A percentile compares a stretch with the other conserved stretches of the same genome.
These are phyloP conservation scores for Lasiosphaeriaceae sp. DNA, from an alignment of 495 filamentous ascomycete species.

Conservation along the genomic window DNA sequence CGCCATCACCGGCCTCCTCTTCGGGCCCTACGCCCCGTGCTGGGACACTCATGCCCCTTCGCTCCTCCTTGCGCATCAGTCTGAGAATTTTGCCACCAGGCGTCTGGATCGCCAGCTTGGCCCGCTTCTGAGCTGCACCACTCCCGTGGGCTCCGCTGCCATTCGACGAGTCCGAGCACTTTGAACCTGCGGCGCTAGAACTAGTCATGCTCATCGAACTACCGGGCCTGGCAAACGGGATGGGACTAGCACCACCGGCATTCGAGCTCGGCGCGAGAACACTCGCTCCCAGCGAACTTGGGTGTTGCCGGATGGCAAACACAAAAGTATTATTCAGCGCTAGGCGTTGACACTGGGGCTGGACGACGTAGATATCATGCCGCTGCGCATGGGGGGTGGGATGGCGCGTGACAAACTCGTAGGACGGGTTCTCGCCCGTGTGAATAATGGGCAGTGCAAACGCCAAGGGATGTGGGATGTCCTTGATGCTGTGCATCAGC, in stretches of 20 bases:
- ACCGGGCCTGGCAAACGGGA: slow-evolving; percentile 66
- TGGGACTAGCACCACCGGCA: slow-evolving; percentile 57
- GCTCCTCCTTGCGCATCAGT: slow-evolving; percentile 82
- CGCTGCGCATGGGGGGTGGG: slow-evolving; percentile 95
- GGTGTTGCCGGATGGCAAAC: slow-evolving; percentile 91
- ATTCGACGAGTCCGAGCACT: slow-evolving; percentile 23
- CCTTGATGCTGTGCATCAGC: slow-evolving; percentile 91
- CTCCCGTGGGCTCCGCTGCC: slow-evolving; percentile 41
- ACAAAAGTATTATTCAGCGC: slow-evolving; percentile 97
- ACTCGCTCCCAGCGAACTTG: slow-evolving; percentile 53
- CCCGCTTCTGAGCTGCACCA: slow-evolving; percentile 63
- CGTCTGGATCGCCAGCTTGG: slow-evolving; percentile 92
- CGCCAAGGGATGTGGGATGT: slow-evolving; percentile 87
- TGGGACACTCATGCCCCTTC: slow-evolving; percentile 42
- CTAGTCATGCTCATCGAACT: slow-evolving; percentile 81
- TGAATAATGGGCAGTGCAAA: slow-evolving; percentile 89
- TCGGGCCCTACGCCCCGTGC: slow-evolving; percentile 34
- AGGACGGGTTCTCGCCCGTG: slow-evolving; percentile 84
- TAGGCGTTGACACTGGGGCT: slow-evolving; percentile 83
- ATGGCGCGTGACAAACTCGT: slow-evolving; percentile 88
- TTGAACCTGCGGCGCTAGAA: slow-evolving; percentile 56
- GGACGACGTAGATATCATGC: slow-evolving; percentile 93
- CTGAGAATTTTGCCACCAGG: slow-evolving; percentile 93
- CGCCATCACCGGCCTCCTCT: slow-evolving; percentile 66
- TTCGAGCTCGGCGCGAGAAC: slow-evolving; percentile 41